These are phyloP conservation scores for Suhomyces choctaworum DNA, from an alignment of 1,139 yeast genomes.

Conservation along the genomic window DNA sequence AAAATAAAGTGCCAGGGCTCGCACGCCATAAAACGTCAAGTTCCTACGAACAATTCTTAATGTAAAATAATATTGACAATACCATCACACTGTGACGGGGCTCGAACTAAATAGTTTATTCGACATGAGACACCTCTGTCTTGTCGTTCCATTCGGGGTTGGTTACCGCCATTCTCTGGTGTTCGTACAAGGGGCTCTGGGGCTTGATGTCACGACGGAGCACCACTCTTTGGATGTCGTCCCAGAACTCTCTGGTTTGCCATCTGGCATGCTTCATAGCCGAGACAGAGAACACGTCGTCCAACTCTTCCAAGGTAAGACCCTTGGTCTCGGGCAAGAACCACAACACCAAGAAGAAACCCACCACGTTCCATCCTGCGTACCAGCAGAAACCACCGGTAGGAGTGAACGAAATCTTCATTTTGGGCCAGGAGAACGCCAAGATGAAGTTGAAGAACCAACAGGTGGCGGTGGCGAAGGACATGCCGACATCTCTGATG, in stretches of 20 bases:
- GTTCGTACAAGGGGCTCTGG: conserved; percentile 55
- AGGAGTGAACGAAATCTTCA: conserved; percentile 62
- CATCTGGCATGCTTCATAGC: conserved; percentile 53
- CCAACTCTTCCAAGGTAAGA: conserved; percentile 69
- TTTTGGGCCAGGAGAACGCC: conserved; percentile 81
- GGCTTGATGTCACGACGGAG: conserved; percentile 46
- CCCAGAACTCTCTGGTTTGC: conserved; percentile 48
- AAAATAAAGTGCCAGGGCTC: no score
- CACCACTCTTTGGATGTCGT: conserved; percentile 44
- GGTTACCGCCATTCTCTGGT: conserved; percentile 60
- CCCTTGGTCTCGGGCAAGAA: conserved; percentile 71
- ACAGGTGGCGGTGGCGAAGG: conserved; percentile 78
- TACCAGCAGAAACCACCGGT: conserved; percentile 90
- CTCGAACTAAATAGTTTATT: conserved; percentile 20
- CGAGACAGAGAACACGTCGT: conserved; percentile 66
- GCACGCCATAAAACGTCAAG: no score
- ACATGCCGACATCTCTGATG: conserved; percentile 84
- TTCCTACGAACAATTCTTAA: no score
- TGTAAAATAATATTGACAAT: background rate
- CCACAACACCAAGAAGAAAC: conserved; percentile 67
- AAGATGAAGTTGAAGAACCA: conserved; percentile 85
- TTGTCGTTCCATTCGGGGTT: conserved; percentile 63
- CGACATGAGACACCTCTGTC: conserved; percentile 50
- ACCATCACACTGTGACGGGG: conserved; percentile 7
- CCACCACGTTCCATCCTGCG: conserved; percentile 83